Conservation (phyloP, 2,329 filamentous ascomycete genomes). For the Pestalotiopsis fici region DNA sequence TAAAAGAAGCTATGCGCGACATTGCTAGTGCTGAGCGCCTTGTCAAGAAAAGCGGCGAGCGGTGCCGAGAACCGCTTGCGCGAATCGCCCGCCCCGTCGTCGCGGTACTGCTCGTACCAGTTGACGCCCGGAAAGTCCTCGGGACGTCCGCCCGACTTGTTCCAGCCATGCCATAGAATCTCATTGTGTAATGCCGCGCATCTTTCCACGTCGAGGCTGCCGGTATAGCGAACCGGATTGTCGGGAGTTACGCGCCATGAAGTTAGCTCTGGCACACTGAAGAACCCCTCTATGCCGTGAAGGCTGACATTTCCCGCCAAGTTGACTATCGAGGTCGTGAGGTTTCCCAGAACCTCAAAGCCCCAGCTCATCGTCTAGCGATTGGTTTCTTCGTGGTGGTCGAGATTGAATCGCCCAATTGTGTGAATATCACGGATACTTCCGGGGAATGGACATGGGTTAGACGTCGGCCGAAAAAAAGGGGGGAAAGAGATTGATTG, state of each 20-base stretch:
- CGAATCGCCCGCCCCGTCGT: neutral
- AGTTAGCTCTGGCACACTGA: neutral
- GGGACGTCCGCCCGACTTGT: neutral
- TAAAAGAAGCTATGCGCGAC: neutral
- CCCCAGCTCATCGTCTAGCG: neutral
- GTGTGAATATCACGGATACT: neutral
- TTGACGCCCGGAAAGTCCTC: neutral
- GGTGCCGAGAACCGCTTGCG: neutral
- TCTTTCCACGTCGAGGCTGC: neutral
- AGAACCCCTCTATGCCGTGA: neutral
- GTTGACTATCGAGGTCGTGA: neutral
- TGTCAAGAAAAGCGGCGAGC: neutral
- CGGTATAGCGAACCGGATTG: neutral
- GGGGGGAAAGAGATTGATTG: neutral
- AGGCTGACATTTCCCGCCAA: neutral
- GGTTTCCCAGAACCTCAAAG: neutral
- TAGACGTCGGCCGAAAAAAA: neutral
- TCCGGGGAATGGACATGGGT: neutral
- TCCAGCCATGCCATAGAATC: conserved; percentile 1
- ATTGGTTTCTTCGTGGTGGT: neutral
- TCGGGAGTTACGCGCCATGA: conserved; percentile 1
- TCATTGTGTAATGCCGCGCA: conserved; percentile 1
- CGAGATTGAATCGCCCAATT: neutral
- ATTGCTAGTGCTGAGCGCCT: neutral
- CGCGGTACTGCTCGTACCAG: neutral